Base-by-base conservation (phyloP, 73 alveolate genomes). In the Diophrys sp. region DNA sequence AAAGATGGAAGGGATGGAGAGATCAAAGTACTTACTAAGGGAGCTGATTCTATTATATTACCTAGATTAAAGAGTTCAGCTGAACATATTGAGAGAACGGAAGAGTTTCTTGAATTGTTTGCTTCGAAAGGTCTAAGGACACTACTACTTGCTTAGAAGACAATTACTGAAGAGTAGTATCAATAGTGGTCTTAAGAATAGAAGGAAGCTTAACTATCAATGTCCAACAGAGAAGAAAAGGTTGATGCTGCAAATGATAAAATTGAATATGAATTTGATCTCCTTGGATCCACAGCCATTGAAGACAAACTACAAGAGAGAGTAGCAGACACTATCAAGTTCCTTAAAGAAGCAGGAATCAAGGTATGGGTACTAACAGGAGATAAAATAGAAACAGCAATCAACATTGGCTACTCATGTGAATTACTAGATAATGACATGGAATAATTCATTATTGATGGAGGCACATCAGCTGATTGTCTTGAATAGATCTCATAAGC, bases 281-380 rank as follows among this genome's bases (percentile, higher is more conserved):
- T 95, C 80, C 56, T 93, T 18, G 99, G 99, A 0, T 91, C 96
- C 29, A 90, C 98, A 0, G 99, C 98, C 56, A 91, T 95, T 57
- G 99, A 95, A 70, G 99, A 95, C 73, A 85, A 85, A 72, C 91
- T 95, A 26, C 97, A 95, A 82, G 95, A 95, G 80, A 89, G 91
- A 56, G 98, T 95, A 18, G 89, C 83, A 26, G 88, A 77, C 75
- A 93, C 96, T 74, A 92, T 90, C 84, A 79, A 53, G 73, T 75
- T 56, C 57, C 54, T 90, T 83, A 92, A 94, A 78, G 77, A 84
- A 78, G 93, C 89, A 2, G 91, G 91, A 34, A 82, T 87, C 44
- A 95, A 95, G 75, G 89, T 95, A 24, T 95, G 99, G 99, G 98
- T 95, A 55, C 80, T 95, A 67, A 95, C 99, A 14, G 99, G 99